Conservation (phyloP, 768 basidiomycete species). For the Royoungia palumana region DNA sequence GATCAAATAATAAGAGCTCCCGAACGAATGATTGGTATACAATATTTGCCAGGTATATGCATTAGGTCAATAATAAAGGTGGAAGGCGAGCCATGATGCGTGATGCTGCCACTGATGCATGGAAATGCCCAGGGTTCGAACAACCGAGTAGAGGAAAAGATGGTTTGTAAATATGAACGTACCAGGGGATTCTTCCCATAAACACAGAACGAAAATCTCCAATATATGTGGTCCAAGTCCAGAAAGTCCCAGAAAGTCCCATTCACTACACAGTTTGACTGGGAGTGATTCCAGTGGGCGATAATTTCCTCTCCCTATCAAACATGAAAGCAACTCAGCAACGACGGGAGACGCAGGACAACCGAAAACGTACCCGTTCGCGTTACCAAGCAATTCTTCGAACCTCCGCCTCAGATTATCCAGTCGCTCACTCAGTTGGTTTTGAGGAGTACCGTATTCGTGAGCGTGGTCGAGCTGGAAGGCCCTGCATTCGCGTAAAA, state of each 20-base stretch:
- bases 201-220: background rate
- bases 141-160: no score
- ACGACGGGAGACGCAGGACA: background rate
- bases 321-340: background rate
- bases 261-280: background rate
- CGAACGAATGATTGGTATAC: no score
- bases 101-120: no score
- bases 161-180: no score
- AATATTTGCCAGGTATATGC: background rate
- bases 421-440: conserved; percentile 10
- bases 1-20: background rate
- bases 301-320: conserved; percentile 20
- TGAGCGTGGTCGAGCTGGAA: conserved; percentile 59
- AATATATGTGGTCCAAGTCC: background rate
- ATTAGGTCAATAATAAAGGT: background rate
- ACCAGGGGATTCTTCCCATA: background rate
- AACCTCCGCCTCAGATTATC: conserved; percentile 19
- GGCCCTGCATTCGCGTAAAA: conserved; percentile 57
- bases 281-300: conserved; percentile 9
- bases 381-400: conserved; percentile 29
- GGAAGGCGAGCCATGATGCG: background rate
- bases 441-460: conserved; percentile 11
- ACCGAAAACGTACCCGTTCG: conserved; percentile 17
- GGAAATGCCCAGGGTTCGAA: no score
- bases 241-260: background rate